Conservation (phyloP, 306 rosid species). For the Mimosa bimucronata region DNA sequence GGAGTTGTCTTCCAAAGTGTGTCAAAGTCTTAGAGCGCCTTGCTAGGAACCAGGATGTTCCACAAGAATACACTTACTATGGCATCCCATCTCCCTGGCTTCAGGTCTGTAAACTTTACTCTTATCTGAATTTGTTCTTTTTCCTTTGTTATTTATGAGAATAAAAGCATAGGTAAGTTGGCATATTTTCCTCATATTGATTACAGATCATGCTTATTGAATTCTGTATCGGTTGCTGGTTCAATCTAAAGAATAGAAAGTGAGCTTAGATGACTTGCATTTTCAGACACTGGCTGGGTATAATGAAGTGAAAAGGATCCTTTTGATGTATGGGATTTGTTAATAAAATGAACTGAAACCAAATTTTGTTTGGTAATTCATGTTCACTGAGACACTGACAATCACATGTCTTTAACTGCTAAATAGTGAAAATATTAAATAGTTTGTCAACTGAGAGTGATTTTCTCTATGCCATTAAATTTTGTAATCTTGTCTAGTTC, state of each 20-base stretch:
- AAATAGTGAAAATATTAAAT: background rate
- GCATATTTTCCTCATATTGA: conserved; percentile 10
- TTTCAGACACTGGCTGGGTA: background rate
- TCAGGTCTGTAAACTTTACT: conserved; percentile 72
- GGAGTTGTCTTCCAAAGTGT: conserved; percentile 98
- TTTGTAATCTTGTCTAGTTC: background rate
- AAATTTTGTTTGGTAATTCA: conserved; percentile 15
- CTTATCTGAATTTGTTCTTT: conserved; percentile 33
- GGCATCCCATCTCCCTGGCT: conserved; percentile 99
- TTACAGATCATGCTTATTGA: background rate
- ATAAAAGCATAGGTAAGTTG: conserved; percentile 2
- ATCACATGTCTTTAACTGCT: background rate
- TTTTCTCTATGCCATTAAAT: background rate
- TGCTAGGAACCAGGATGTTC: conserved; percentile 97
- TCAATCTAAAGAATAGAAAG: conserved; percentile 22
- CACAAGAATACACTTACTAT: conserved; percentile 97
- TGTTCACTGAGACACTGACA: background rate
- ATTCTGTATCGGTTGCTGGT: conserved; percentile 8
- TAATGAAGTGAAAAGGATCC: background rate
- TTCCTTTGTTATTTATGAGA: background rate
- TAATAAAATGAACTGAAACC: conserved; percentile 1
- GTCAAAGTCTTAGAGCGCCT: conserved; percentile 93
- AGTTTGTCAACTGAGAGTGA: conserved; percentile 3
- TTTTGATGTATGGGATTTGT: conserved; percentile 6
- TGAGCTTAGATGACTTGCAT: background rate